These are phyloP conservation scores for Omphalotus guepiniiformis DNA, from an alignment of 768 basidiomycete species.

Conservation along the genomic window DNA sequence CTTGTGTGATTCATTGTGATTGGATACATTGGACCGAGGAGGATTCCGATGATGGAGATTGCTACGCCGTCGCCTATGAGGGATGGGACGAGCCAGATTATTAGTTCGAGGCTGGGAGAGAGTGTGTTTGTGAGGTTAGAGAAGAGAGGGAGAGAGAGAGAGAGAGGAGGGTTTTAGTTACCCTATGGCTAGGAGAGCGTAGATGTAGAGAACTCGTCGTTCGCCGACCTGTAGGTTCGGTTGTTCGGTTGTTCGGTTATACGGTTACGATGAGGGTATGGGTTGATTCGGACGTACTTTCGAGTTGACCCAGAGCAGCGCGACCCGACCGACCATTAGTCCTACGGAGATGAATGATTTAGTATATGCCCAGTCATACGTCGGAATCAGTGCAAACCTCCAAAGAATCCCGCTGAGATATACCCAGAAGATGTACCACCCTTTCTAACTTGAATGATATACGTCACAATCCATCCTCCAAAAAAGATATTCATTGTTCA, in stretches of 20 bases:
- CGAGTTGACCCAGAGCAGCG: constrained; percentile 32
- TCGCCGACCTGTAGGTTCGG: no score
- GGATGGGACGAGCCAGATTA: constrained; percentile 48
- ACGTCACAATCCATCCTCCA: constrained; percentile 40
- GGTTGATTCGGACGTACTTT: no score
- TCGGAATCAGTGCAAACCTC: constrained; percentile 16
- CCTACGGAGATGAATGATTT: constrained; percentile 23
- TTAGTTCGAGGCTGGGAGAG: constrained; percentile 37
- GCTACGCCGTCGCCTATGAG: constrained; percentile 45
- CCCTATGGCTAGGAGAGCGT: constrained; percentile 32
- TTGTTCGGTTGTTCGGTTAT: no score
- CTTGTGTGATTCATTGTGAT: constrained; percentile 50
- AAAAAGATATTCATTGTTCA: not conserved
- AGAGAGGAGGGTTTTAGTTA: constrained; percentile 9
- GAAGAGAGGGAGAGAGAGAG: no score
- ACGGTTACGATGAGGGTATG: no score
- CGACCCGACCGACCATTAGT: constrained; percentile 33
- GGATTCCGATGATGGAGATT: constrained; percentile 28
- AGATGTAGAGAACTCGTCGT: constrained; percentile 31
- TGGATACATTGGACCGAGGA: constrained; percentile 55
- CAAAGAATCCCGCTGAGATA: constrained; percentile 37
- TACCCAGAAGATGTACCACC: constrained; percentile 41
- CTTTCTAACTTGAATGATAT: constrained; percentile 28
- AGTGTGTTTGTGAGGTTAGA: no score
- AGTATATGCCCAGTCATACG: no score